phyloP scores from a whole-genome alignment of 495 filamentous ascomycete species.

The Hypoxylon subgilvum region DNA sequence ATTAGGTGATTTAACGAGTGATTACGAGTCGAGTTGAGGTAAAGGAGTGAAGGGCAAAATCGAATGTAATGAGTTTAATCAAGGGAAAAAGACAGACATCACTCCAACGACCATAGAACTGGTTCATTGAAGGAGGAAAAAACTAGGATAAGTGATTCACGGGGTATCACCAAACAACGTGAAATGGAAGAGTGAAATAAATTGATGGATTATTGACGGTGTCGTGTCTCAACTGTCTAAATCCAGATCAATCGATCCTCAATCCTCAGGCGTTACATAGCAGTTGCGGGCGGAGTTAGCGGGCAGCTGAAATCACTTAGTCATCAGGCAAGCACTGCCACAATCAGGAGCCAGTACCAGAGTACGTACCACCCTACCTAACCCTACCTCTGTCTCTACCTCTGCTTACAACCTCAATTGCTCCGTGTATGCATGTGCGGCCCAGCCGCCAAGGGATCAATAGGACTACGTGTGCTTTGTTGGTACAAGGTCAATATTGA shows the following conservation, averaged over 20 bases:
- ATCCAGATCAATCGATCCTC: slow-evolving; percentile 2
- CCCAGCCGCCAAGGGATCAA: not conserved
- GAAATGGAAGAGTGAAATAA: slow-evolving; percentile 17
- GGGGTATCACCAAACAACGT: slow-evolving; percentile 22
- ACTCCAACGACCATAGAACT: slow-evolving; percentile 13
- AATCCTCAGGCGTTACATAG: not conserved
- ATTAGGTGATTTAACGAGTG: slow-evolving; percentile 18
- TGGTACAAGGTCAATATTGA: too few species aligned
- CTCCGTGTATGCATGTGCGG: too few species aligned
- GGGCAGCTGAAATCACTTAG: not conserved
- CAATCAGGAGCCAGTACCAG: slow-evolving; percentile 29
- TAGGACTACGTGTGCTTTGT: not conserved
- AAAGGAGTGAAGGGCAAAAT: slow-evolving; percentile 16
- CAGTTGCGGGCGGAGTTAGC: slow-evolving; percentile 22
- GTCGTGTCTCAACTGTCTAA: slow-evolving; percentile 12
- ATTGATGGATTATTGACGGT: too few species aligned
- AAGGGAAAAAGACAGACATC: slow-evolving; percentile 23
- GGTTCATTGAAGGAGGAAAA: slow-evolving; percentile 20
- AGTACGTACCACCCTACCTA: not conserved
- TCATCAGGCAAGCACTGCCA: slow-evolving; percentile 38
- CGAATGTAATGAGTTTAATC: slow-evolving; percentile 3
- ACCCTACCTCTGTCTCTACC: too few species aligned
- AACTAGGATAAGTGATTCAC: slow-evolving; percentile 8
- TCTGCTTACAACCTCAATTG: too few species aligned
- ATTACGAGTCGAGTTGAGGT: slow-evolving; percentile 19